These are phyloP conservation scores for Mayamaea pseudoterrestris DNA, from an alignment of 108 stramenopile species.

Conservation along the genomic window DNA sequence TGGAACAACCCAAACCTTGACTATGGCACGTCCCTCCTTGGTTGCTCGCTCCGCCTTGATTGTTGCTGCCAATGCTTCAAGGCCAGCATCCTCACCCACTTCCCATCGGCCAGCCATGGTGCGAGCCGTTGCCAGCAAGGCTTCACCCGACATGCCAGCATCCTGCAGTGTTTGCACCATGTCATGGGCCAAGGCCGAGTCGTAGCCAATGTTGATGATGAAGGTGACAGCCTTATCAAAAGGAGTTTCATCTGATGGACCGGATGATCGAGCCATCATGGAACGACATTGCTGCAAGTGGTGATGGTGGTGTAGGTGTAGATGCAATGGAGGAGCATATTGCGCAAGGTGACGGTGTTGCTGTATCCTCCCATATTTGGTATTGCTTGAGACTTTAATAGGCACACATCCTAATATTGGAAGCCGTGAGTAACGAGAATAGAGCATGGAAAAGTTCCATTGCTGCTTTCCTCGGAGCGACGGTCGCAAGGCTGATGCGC, in stretches of 20 bases:
- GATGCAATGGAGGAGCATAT: too few relatives aligned
- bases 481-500: too few relatives aligned
- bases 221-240: slow-evolving; percentile 8
- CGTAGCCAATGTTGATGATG: slow-evolving; percentile 11
- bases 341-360: too few relatives aligned
- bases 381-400: too few relatives aligned
- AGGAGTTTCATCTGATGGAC: neutral
- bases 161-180: slow-evolving; percentile 14
- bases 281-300: too few relatives aligned
- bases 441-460: too few relatives aligned
- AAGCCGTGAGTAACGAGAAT: too few relatives aligned
- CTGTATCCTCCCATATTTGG: too few relatives aligned
- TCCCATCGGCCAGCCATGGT: slow-evolving; percentile 42
- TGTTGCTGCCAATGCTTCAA: slow-evolving; percentile 36
- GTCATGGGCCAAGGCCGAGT: slow-evolving; percentile 9
- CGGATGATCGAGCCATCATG: slow-evolving; percentile 2
- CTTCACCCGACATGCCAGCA: slow-evolving; percentile 11
- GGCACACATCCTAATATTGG: too few relatives aligned
- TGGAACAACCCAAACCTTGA: slow-evolving; percentile 32
- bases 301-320: too few relatives aligned
- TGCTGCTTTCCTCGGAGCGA: too few relatives aligned
- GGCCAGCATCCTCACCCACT: slow-evolving; percentile 50
- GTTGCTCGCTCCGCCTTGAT: slow-evolving; percentile 20
- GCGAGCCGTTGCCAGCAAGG: slow-evolving; percentile 23
- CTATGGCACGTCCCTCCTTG: slow-evolving; percentile 12